Conservation (phyloP, 1,139 yeast species). For the Pichia sp. region DNA sequence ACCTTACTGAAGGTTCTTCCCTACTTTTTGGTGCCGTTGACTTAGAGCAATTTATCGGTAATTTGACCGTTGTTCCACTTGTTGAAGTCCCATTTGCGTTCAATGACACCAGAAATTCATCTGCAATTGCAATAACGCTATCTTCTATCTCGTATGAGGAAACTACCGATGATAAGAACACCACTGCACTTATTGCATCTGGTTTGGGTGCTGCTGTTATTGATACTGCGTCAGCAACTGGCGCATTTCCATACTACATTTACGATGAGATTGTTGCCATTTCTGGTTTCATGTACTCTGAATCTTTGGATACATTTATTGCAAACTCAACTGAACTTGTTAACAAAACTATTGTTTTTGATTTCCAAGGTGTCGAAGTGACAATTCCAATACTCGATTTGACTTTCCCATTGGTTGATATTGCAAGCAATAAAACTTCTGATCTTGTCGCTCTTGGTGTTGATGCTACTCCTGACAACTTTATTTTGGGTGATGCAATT, state of each 20-base stretch:
- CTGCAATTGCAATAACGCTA: slow-evolving; percentile 33
- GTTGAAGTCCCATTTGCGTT: slow-evolving; percentile 18
- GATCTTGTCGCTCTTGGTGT: slow-evolving; percentile 30
- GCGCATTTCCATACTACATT: slow-evolving; percentile 39
- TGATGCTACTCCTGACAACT: slow-evolving; percentile 22
- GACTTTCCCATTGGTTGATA: slow-evolving; percentile 10
- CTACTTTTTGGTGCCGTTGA: slow-evolving; percentile 52
- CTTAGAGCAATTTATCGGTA: slow-evolving; percentile 40
- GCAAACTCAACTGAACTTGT: slow-evolving; percentile 23
- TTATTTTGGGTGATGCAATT: slow-evolving; percentile 61
- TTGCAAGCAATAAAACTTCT: slow-evolving; percentile 7
- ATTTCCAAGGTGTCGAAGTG: slow-evolving; percentile 44
- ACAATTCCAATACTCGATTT: slow-evolving; percentile 33
- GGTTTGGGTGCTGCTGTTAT: slow-evolving; percentile 38
- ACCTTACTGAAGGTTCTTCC: slow-evolving; percentile 33
- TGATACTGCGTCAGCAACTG: slow-evolving; percentile 58
- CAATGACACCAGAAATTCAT: slow-evolving; percentile 30
- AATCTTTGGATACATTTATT: slow-evolving; percentile 27
- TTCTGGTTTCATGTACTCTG: slow-evolving; percentile 33
- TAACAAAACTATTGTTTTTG: slow-evolving; percentile 30
- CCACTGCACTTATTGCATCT: slow-evolving; percentile 27
- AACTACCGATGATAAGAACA: slow-evolving; percentile 11
- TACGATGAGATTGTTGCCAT: slow-evolving; percentile 34
- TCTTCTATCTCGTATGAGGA: slow-evolving; percentile 18
- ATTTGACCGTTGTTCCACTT: slow-evolving; percentile 38